Conservation (phyloP, 331 rosid genomes). For the Stylosanthes scabra region DNA sequence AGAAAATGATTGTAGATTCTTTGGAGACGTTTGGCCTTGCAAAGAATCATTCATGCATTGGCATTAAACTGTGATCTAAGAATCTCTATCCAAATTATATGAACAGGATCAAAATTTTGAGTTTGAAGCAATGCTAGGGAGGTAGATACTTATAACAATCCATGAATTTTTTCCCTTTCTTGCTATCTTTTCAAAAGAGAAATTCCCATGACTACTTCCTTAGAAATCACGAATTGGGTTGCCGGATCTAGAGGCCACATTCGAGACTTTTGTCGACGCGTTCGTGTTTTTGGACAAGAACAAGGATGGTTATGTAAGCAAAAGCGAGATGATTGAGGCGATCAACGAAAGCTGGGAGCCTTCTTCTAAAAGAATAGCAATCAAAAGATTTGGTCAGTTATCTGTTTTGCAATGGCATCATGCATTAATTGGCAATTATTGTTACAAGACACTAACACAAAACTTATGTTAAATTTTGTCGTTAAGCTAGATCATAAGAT, state of each 20-base stretch:
- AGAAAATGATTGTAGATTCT: conserved; percentile 4
- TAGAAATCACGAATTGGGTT: conserved; percentile 74
- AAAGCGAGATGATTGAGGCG: conserved; percentile 86
- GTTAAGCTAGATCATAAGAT: too few relatives aligned
- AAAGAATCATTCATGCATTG: neutral
- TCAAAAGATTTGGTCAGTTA: conserved; percentile 89
- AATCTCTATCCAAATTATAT: too few relatives aligned
- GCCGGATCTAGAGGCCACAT: conserved; percentile 85
- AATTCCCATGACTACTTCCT: conserved; percentile 54
- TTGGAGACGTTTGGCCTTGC: conserved; percentile 2
- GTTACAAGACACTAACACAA: too few relatives aligned
- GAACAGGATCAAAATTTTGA: too few relatives aligned
- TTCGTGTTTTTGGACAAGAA: conserved; percentile 97
- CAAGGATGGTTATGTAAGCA: conserved; percentile 94
- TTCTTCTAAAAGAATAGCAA: conserved; percentile 85
- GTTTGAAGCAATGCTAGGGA: too few relatives aligned
- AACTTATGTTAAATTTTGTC: too few relatives aligned
- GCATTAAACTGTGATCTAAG: too few relatives aligned
- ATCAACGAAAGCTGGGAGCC: conserved; percentile 93
- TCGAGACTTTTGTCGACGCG: conserved; percentile 86
- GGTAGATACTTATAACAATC: neutral
- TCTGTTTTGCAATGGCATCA: conserved; percentile 5
- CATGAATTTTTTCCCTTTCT: conserved; percentile 25
- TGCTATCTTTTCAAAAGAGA: neutral
- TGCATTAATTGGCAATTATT: too few relatives aligned